Base-by-base conservation (phyloP, 495 filamentous ascomycete species). In the Penicillium nucicola region DNA sequence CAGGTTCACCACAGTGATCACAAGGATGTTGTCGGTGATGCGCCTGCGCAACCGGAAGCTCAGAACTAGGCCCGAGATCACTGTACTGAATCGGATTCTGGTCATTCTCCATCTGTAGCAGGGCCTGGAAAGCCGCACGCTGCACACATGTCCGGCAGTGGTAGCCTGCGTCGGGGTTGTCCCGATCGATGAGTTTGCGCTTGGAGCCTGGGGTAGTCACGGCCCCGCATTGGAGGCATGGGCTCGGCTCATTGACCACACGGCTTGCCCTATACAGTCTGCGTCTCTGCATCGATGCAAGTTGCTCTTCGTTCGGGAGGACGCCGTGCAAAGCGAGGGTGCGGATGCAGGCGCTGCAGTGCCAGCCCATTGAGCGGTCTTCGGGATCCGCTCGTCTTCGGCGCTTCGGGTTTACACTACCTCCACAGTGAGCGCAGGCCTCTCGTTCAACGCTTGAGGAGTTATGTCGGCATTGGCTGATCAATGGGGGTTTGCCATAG, bases 1-100 rank as follows among this genome's bases (percentile, higher is more conserved):
- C n/a, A 33, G 17, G 46, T 41, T 48, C 46, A 20, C 36, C 36
- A 10, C 46, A 48, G 36, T 48, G 46, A 4, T 9, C 14, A 19
- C 46, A 48, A n/a, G 46, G 46, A 7, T 41, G 14, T 31, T 40
- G 36, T 9, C 46, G 46, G 28, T 37, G 40, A 12, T 48, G 46
- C 28, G 39, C 40, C 18, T 45, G 42, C 23, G 25, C 25, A 28
- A 28, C 7, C 25, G 25, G 25, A 9, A 8, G 5, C 25, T 9
- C 25, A 28, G 25, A 28, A 5, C 23, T 8, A 5, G 23, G 7
- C 25, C 25, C 25, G 7, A 28, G 25, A 28, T 9, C n/a, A n/a
- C 46, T 41, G 37, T 8, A 10, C 18, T 35, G 28, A 7, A 31
- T 31, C 34, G 13, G 2, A n/a, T 31, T 39, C 11, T 36, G 45